A percentile compares a stretch with the other conserved stretches of the same genome.
These are phyloP conservation scores for Mucor circinelloides DNA, from an alignment of 371 early-diverging fungal species.

Conservation along the genomic window DNA sequence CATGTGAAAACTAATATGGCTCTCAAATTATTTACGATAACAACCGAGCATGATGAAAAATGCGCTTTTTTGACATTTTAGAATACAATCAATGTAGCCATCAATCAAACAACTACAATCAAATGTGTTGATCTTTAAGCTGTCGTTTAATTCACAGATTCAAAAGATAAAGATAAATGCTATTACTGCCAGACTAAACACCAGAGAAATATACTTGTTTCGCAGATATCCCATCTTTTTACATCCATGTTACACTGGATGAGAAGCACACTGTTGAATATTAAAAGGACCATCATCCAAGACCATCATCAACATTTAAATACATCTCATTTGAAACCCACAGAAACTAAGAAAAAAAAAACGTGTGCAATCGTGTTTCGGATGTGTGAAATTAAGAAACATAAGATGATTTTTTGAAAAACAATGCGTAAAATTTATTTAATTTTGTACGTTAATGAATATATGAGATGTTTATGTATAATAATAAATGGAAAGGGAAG, in stretches of 20 bases:
- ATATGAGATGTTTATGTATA: constrained; percentile 1
- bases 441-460: background rate
- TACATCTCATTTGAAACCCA: background rate
- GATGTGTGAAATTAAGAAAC: background rate
- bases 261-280: background rate
- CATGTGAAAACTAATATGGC: background rate
- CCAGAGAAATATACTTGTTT: too few species aligned
- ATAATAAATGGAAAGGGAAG: background rate
- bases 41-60: background rate
- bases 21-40: background rate
- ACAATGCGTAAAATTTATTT: constrained; percentile 6
- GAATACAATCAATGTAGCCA: background rate
- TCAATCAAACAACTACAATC: background rate
- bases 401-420: constrained; percentile 7
- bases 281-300: background rate
- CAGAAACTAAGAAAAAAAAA: background rate
- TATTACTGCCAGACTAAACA: background rate
- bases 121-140: background rate
- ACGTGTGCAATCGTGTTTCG: constrained; percentile 4
- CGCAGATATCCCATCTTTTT: background rate
- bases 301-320: background rate
- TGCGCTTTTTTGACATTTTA: too few species aligned
- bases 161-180: background rate
- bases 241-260: background rate
- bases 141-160: background rate